Conservation (phyloP, 2,329 filamentous ascomycete species). For the Trichoderma koningii region DNA sequence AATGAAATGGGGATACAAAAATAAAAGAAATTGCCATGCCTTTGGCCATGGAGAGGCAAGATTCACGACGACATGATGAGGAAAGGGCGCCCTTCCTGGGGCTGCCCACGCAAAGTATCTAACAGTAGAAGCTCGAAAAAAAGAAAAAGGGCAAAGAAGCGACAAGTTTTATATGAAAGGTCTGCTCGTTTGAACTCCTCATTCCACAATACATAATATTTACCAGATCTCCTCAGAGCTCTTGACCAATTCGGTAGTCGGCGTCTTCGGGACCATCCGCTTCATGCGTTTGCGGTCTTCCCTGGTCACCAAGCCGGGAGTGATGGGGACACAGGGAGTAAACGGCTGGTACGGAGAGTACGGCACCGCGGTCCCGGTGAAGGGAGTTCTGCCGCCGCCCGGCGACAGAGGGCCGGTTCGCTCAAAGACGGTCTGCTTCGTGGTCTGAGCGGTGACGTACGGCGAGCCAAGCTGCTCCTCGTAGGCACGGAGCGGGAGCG, state of each 20-base stretch:
- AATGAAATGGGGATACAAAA: not conserved
- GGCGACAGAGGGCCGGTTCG: conserved; percentile 58
- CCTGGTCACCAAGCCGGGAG: conserved; percentile 71
- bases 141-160: not conserved
- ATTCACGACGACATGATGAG: conserved; percentile 34
- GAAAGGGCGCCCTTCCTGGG: conserved; percentile 24
- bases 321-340: conserved; percentile 73
- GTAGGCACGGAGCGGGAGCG: conserved; percentile 63
- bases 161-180: not conserved
- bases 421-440: conserved; percentile 67
- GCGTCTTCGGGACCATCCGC: conserved; percentile 64
- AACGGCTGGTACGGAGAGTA: conserved; percentile 81
- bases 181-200: not conserved
- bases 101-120: conserved; percentile 33
- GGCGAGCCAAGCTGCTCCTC: conserved; percentile 59
- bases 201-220: not conserved
- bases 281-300: conserved; percentile 70
- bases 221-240: conserved; percentile 67
- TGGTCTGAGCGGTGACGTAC: conserved; percentile 48
- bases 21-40: not conserved
- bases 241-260: conserved; percentile 62
- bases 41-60: conserved; percentile 17
- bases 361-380: conserved; percentile 62
- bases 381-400: conserved; percentile 60
- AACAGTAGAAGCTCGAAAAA: conserved; percentile 27